Evolutionary conservation across 768 basidiomycete genomes (phyloP).

Genomic region (Leccinum broughii): DNA sequence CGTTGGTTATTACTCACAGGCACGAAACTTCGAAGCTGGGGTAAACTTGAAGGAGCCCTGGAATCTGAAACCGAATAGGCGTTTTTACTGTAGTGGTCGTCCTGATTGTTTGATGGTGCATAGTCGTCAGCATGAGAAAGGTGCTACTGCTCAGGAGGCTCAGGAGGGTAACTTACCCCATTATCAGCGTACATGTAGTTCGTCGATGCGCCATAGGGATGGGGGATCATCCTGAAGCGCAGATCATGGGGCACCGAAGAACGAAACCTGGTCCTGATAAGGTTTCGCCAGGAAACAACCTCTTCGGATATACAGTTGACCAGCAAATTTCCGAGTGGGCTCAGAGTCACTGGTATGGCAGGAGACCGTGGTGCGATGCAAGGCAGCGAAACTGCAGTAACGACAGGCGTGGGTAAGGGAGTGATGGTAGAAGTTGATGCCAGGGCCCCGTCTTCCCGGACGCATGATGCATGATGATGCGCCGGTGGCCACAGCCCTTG

Average conservation of each 20-base stretch:
- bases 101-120: constrained; percentile 10
- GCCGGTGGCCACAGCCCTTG: not conserved
- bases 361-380: not conserved
- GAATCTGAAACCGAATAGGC: not conserved
- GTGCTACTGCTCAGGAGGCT: not conserved
- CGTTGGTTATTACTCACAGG: too few species aligned
- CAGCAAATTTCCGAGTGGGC: constrained; percentile 7
- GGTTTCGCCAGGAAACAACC: constrained; percentile 2
- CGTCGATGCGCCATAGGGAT: constrained; percentile 31
- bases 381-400: not conserved
- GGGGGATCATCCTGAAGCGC: constrained; percentile 29
- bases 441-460: not conserved
- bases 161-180: constrained; percentile 17
- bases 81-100: not conserved
- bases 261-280: not conserved
- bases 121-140: not conserved
- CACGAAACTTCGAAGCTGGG: constrained; percentile 15
- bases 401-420: constrained; percentile 6
- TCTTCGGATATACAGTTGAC: not conserved
- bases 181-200: constrained; percentile 28
- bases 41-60: constrained; percentile 1
- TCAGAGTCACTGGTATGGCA: not conserved
- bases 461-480: not conserved
- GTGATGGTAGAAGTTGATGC: not conserved
- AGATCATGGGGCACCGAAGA: constrained; percentile 20